These are phyloP conservation scores for Filobasidium uniguttulatum DNA, from an alignment of 1,284 basidiomycete genomes.

Conservation along the genomic window DNA sequence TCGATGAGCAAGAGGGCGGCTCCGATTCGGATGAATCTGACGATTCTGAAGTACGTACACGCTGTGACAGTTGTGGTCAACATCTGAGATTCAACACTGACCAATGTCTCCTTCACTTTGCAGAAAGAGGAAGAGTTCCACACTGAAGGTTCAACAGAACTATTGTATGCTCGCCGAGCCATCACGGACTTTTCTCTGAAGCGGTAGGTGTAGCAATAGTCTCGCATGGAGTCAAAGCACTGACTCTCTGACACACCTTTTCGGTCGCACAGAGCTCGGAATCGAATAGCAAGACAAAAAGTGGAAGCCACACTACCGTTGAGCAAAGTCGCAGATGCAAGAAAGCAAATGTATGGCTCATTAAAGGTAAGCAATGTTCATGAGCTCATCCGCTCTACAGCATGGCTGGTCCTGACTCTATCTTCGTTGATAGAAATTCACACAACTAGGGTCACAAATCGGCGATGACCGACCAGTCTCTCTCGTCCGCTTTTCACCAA, in stretches of 20 bases:
- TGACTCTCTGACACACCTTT: neutral
- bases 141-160: constrained; percentile 71
- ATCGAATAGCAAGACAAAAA: constrained; percentile 75
- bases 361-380: constrained; percentile 77
- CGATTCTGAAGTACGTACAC: constrained; percentile 34
- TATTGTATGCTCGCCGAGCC: constrained; percentile 65
- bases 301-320: constrained; percentile 77
- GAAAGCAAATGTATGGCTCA: constrained; percentile 75
- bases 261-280: constrained; percentile 63
- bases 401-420: too few species aligned
- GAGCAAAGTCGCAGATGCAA: constrained; percentile 73
- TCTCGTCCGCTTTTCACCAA: constrained; percentile 86
- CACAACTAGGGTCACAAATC: constrained; percentile 90
- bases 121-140: constrained; percentile 85
- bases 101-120: too few species aligned
- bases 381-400: too few species aligned
- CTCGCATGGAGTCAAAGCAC: too few species aligned
- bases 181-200: constrained; percentile 86
- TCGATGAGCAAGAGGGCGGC: constrained; percentile 45
- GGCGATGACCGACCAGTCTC: constrained; percentile 91
- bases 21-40: constrained; percentile 34
- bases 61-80: neutral
- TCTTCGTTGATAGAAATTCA: constrained; percentile 49
- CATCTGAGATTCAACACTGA: too few species aligned
- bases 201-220: constrained; percentile 64